phyloP scores from a whole-genome alignment of 371 early-diverging fungal species.

The Apophysomyces trapeziformis region DNA sequence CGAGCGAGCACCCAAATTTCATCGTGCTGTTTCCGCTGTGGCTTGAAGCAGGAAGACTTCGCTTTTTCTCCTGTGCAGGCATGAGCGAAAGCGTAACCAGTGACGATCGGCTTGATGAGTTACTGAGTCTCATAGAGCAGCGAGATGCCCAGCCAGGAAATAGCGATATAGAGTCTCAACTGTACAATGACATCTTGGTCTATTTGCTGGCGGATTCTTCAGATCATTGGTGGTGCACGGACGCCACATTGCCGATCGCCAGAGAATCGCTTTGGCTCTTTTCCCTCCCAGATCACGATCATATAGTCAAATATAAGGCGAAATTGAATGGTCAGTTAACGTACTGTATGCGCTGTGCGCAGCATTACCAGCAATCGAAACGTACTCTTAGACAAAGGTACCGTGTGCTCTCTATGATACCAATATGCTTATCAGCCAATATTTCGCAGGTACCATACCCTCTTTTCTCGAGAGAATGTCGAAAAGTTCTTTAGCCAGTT shows the following conservation, averaged over 20 bases:
- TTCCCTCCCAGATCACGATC: conserved; percentile 48
- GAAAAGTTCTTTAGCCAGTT: conserved; percentile 37
- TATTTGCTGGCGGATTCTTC: conserved; percentile 33
- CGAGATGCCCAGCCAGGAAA: conserved; percentile 26
- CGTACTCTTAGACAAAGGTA: conserved; percentile 30
- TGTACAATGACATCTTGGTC: conserved; percentile 41
- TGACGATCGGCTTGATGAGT: conserved; percentile 13
- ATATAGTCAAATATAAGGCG: conserved; percentile 43
- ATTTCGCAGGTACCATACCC: conserved; percentile 32
- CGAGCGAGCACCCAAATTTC: not conserved
- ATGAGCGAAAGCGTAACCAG: conserved; percentile 1
- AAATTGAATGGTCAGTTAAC: conserved; percentile 36
- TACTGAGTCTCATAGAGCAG: conserved; percentile 22
- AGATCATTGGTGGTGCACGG: conserved; percentile 53
- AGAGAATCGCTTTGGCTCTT: conserved; percentile 52
- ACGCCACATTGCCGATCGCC: conserved; percentile 32
- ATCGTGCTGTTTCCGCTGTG: conserved; percentile 1
- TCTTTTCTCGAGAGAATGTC: conserved; percentile 40
- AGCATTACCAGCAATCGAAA: conserved; percentile 41
- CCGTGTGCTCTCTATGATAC: too few species aligned
- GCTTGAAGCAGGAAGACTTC: not conserved
- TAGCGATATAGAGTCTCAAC: conserved; percentile 35
- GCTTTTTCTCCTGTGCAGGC: conserved; percentile 6
- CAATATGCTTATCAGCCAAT: not conserved
- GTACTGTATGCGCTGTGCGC: conserved; percentile 35